Conservation (phyloP, 23 red algal genomes). For the Agarophyton chilense region DNA sequence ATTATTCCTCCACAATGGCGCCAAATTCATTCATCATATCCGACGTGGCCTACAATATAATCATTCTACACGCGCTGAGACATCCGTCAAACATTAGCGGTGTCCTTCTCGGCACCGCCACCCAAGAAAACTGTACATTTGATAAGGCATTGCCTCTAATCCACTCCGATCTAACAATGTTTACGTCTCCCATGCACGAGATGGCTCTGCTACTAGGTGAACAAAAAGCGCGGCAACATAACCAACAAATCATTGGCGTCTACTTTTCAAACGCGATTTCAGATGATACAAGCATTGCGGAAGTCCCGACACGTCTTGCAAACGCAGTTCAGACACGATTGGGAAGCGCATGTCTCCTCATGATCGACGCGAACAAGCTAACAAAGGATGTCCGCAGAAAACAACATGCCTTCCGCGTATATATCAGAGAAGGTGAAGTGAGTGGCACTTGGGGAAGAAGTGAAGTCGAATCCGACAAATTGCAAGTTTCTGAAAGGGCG, state of each 20-base stretch:
- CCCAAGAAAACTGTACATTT: not conserved
- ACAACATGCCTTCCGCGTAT: constrained; percentile 29
- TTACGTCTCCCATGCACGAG: constrained; percentile 42
- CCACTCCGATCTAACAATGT: constrained; percentile 38
- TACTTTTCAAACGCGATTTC: constrained; percentile 60
- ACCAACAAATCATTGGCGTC: constrained; percentile 29
- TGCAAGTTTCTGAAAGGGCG: constrained; percentile 21
- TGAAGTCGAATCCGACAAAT: not conserved
- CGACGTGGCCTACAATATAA: constrained; percentile 26
- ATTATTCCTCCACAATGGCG: not conserved
- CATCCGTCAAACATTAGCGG: constrained; percentile 26
- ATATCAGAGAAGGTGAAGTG: not conserved
- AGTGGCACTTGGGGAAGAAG: constrained; percentile 36
- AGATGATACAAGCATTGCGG: constrained; percentile 14
- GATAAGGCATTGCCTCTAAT: constrained; percentile 30
- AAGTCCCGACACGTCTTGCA: constrained; percentile 9
- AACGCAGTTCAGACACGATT: constrained; percentile 23
- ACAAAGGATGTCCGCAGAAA: not conserved
- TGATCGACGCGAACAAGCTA: constrained; percentile 13
- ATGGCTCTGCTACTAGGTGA: constrained; percentile 39
- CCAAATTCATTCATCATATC: not conserved
- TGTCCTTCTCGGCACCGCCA: constrained; percentile 18
- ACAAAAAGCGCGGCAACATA: constrained; percentile 4
- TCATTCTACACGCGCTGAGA: constrained; percentile 29
- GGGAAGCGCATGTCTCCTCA: constrained; percentile 24